phyloP scores from a whole-genome alignment of 2,329 filamentous ascomycete genomes.

The Curvularia hawaiiensis region DNA sequence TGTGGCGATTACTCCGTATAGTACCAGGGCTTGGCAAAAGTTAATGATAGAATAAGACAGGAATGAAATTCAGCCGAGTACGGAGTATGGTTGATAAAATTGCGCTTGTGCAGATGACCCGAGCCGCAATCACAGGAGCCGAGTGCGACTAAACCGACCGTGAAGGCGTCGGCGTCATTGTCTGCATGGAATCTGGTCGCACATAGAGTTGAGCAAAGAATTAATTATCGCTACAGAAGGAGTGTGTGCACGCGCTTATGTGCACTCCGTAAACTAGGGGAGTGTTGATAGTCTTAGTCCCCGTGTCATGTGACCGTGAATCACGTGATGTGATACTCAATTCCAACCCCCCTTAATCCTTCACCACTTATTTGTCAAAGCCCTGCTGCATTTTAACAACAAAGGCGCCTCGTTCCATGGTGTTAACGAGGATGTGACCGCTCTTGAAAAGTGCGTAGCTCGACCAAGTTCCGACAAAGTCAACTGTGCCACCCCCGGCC shows the following conservation, averaged over 20 bases:
- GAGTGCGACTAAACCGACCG: background rate
- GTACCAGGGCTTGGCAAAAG: background rate
- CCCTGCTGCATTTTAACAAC: slow-evolving; percentile 43
- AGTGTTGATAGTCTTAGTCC: too few relatives aligned
- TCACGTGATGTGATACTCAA: too few relatives aligned
- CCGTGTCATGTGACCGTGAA: too few relatives aligned
- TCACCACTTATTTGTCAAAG: slow-evolving; percentile 2
- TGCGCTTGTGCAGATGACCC: background rate
- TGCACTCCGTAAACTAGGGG: too few relatives aligned
- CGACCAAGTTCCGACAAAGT: slow-evolving; percentile 53
- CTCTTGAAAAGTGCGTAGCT: slow-evolving; percentile 50
- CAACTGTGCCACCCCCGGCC: slow-evolving; percentile 46
- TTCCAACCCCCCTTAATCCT: background rate
- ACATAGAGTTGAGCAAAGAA: too few relatives aligned
- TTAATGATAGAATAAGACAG: background rate
- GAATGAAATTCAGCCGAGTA: background rate
- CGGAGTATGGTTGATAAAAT: background rate
- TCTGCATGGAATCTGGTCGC: background rate
- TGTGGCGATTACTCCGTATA: too few relatives aligned
- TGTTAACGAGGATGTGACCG: slow-evolving; percentile 48
- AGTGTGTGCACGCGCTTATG: too few relatives aligned
- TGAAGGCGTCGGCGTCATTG: background rate
- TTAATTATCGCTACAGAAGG: too few relatives aligned
- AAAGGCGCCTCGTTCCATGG: slow-evolving; percentile 49
- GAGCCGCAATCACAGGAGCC: background rate